Percentiles rank a stretch among this genome's conserved stretches.
Evolutionary conservation across 805 yeast genomes (phyloP).

Genomic region (Suhomyces prunicola): DNA sequence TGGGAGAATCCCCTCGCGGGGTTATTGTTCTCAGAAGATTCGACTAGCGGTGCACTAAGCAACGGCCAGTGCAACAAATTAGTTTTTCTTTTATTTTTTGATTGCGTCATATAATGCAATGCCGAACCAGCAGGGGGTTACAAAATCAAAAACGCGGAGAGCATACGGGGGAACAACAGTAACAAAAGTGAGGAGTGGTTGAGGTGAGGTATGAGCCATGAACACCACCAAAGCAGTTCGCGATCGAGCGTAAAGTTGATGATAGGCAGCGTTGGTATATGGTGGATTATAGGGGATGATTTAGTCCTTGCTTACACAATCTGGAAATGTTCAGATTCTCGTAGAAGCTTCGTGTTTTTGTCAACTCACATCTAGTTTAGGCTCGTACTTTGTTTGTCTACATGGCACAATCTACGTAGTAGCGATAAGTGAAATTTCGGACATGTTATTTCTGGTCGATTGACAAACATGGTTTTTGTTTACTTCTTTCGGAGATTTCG

Average conservation of each 20-base stretch:
- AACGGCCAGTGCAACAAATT: neutral
- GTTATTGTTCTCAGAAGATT: neutral
- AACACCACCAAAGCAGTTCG: neutral
- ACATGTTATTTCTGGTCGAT: neutral
- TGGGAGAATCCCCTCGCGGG: slow-evolving; percentile 2
- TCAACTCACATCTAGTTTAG: neutral
- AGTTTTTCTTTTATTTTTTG: neutral
- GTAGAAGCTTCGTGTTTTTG: neutral
- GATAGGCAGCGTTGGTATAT: neutral
- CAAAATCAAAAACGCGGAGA: neutral
- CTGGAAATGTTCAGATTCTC: neutral
- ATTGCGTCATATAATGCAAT: neutral
- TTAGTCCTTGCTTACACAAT: neutral
- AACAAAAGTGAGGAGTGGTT: neutral
- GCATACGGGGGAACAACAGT: neutral
- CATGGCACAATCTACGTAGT: neutral
- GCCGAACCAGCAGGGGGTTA: neutral
- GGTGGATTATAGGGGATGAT: neutral
- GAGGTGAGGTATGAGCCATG: neutral
- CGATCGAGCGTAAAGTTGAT: neutral
- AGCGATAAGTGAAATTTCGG: neutral
- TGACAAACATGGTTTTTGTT: neutral
- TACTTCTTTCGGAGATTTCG: neutral
- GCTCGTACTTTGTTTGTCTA: neutral
- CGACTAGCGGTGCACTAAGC: neutral